Conservation (phyloP, 768 basidiomycete genomes). For the Gloeostereum incarnatum region DNA sequence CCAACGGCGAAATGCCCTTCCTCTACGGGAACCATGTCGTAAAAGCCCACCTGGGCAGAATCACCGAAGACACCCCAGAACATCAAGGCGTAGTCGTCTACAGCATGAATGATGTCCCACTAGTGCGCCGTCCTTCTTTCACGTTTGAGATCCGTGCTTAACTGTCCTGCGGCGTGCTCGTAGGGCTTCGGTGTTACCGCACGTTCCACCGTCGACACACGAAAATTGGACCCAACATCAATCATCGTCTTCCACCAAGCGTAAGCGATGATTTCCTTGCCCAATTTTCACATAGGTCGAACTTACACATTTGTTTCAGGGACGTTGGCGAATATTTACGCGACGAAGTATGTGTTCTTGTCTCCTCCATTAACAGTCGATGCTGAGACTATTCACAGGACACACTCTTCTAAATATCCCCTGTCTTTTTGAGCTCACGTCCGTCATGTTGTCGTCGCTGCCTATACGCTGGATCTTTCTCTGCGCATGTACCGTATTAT, state of each 20-base stretch:
- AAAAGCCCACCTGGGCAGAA: slow-evolving; percentile 97
- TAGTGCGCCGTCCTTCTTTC: slow-evolving; percentile 40
- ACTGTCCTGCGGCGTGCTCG: not conserved
- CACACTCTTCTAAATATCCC: slow-evolving; percentile 58
- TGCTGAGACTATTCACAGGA: slow-evolving; percentile 37
- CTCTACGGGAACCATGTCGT: slow-evolving; percentile 97
- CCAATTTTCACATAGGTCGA: slow-evolving; percentile 2
- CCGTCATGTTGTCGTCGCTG: slow-evolving; percentile 1
- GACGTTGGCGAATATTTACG: slow-evolving; percentile 98
- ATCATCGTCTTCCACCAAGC: slow-evolving; percentile 99
- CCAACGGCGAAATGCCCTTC: slow-evolving; percentile 99
- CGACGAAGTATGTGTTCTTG: slow-evolving; percentile 62
- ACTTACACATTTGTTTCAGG: slow-evolving; percentile 27
- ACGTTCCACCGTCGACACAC: slow-evolving; percentile 88
- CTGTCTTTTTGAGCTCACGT: not conserved
- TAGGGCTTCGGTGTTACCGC: slow-evolving; percentile 98
- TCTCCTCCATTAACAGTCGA: slow-evolving; percentile 2
- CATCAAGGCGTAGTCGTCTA: slow-evolving; percentile 97
- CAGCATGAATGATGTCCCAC: slow-evolving; percentile 90
- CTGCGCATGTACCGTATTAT: too few species aligned
- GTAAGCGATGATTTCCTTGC: too few species aligned
- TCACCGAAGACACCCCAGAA: slow-evolving; percentile 98
- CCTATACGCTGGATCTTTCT: slow-evolving; percentile 10
- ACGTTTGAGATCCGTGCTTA: slow-evolving; percentile 1
- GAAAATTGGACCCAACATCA: slow-evolving; percentile 94